Conservation (phyloP, 805 yeast species). For the Cyberlindnera euphorbiae region DNA sequence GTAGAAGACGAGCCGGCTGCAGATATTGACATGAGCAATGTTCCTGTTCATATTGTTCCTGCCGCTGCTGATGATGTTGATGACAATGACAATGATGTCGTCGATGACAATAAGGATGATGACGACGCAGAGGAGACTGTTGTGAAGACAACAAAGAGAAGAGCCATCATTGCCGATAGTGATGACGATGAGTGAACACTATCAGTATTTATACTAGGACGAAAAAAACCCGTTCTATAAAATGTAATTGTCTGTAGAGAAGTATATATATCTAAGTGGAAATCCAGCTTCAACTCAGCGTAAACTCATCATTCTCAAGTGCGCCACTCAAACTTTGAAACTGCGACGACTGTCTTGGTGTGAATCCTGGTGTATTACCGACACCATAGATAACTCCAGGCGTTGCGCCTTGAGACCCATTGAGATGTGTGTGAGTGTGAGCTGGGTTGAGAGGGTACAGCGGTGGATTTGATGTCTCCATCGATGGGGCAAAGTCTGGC, state of each 20-base stretch:
- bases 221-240: no score
- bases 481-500: slow-evolving; percentile 8
- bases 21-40: slow-evolving; percentile 1
- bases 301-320: slow-evolving; percentile 20
- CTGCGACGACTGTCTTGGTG: slow-evolving; percentile 25
- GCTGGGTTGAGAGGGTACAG: slow-evolving; percentile 26
- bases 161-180: slow-evolving; percentile 11
- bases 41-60: neutral
- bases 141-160: slow-evolving; percentile 5
- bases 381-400: slow-evolving; percentile 40
- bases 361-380: slow-evolving; percentile 37
- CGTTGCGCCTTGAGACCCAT: slow-evolving; percentile 16
- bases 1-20: neutral
- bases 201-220: neutral
- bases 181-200: slow-evolving; percentile 4
- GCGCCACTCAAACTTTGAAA: slow-evolving; percentile 24
- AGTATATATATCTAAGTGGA: neutral
- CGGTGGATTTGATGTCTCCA: slow-evolving; percentile 22
- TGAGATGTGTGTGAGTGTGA: slow-evolving; percentile 23
- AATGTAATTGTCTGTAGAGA: neutral
- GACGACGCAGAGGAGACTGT: slow-evolving; percentile 3
- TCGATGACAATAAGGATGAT: slow-evolving; percentile 1
- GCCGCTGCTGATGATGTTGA: neutral
- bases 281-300: slow-evolving; percentile 8
- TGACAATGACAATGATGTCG: neutral